A percentile compares a stretch with the other conserved stretches of the same genome.
phyloP scores from a whole-genome alignment of 2,329 filamentous ascomycete genomes.

The Malbranchea cinnamomea region DNA sequence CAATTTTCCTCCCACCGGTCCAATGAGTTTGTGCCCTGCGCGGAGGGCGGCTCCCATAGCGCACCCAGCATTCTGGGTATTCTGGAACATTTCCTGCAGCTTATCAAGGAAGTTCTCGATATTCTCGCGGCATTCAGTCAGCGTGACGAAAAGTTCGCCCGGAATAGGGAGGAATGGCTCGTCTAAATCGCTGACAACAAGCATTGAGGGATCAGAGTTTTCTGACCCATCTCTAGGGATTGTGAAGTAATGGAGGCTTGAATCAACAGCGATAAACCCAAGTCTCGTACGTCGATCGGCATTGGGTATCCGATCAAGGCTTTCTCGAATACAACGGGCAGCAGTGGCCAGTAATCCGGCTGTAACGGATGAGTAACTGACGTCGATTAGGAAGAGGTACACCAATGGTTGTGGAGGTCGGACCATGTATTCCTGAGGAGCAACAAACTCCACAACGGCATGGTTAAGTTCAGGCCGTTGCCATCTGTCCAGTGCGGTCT shows the following conservation, averaged over 20 bases:
- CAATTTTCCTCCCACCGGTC: constrained; percentile 86
- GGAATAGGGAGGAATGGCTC: constrained; percentile 94
- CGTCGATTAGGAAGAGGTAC: constrained; percentile 89
- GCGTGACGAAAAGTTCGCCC: constrained; percentile 73
- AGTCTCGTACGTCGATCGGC: constrained; percentile 82
- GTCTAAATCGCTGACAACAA: constrained; percentile 87
- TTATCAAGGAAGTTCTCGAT: constrained; percentile 84
- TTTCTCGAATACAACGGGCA: constrained; percentile 86
- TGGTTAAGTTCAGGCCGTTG: constrained; percentile 86
- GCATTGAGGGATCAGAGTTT: constrained; percentile 71
- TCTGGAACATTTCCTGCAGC: constrained; percentile 92
- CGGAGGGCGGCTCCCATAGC: constrained; percentile 88
- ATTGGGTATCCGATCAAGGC: constrained; percentile 94
- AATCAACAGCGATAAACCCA: constrained; percentile 91
- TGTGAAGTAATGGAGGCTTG: constrained; percentile 88
- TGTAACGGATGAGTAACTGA: constrained; percentile 79
- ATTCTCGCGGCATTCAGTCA: constrained; percentile 77
- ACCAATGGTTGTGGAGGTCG: constrained; percentile 88
- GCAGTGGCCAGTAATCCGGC: constrained; percentile 84
- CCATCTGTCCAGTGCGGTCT: constrained; percentile 86
- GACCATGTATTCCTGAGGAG: constrained; percentile 98
- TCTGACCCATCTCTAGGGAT: constrained; percentile 81
- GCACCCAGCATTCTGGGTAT: constrained; percentile 77
- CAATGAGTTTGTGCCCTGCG: constrained; percentile 90
- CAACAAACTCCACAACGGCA: constrained; percentile 93